phyloP scores from a whole-genome alignment of 495 filamentous ascomycete species.

The Alectoria sarmentosa region DNA sequence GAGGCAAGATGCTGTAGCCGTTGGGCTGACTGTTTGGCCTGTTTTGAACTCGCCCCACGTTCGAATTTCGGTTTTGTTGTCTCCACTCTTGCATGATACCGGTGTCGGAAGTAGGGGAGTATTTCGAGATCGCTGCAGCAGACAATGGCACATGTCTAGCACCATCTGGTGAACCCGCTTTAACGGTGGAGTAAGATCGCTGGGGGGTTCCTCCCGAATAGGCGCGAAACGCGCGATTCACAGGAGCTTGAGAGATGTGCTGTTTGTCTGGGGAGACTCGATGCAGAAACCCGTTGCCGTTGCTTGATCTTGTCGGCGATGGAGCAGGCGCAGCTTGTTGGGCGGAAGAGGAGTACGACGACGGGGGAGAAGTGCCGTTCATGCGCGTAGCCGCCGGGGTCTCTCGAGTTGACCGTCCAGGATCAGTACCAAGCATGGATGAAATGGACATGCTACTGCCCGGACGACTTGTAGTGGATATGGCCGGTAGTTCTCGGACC shows the following conservation, averaged over 20 bases:
- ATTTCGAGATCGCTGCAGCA: slow-evolving; percentile 10
- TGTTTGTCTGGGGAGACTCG: slow-evolving; percentile 69
- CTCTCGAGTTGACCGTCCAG: slow-evolving; percentile 57
- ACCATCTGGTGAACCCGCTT: slow-evolving; percentile 27
- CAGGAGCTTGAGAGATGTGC: slow-evolving; percentile 31
- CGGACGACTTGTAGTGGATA: slow-evolving; percentile 43
- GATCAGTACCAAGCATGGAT: slow-evolving; percentile 66
- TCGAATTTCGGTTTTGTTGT: slow-evolving; percentile 15
- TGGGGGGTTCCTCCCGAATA: slow-evolving; percentile 38
- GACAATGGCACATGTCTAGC: slow-evolving; percentile 34
- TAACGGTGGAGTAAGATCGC: slow-evolving; percentile 19
- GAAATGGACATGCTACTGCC: slow-evolving; percentile 94
- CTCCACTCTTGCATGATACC: slow-evolving; percentile 7
- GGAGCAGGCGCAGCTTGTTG: slow-evolving; percentile 40
- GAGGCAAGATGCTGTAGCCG: slow-evolving; percentile 6
- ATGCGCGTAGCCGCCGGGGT: slow-evolving; percentile 30
- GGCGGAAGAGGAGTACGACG: slow-evolving; percentile 6
- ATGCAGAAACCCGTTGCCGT: slow-evolving; percentile 56
- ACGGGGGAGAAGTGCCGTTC: slow-evolving; percentile 17
- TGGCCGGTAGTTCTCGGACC: slow-evolving; percentile 46
- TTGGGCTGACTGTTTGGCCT: slow-evolving; percentile 23
- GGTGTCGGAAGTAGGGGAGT: slow-evolving; percentile 18
- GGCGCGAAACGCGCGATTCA: slow-evolving; percentile 37
- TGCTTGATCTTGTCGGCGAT: slow-evolving; percentile 42
- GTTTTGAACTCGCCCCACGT: background rate